Evolutionary conservation across 345 rosid genomes (phyloP).

Genomic region (Arabidopsis thaliana): DNA sequence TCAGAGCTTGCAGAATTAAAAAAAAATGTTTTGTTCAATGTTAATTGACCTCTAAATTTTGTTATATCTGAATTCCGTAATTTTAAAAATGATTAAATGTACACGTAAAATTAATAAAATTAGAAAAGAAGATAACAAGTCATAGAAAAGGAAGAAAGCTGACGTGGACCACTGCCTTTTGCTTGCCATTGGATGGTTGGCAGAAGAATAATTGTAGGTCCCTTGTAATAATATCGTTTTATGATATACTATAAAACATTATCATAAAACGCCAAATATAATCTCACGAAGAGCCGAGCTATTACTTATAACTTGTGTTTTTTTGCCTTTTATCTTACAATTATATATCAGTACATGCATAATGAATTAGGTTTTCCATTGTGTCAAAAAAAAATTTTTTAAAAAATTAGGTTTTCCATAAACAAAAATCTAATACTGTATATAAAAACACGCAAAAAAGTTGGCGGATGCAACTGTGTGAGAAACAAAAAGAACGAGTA

Average conservation of each 20-base stretch:
- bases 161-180: slow-evolving; percentile 39
- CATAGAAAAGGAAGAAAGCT: slow-evolving; percentile 14
- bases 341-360: no score
- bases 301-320: background rate
- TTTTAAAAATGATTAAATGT: background rate
- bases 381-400: no score
- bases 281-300: slow-evolving; percentile 6
- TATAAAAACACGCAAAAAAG: no score
- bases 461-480: no score
- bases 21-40: background rate
- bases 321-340: background rate
- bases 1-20: background rate
- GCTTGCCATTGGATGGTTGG: slow-evolving; percentile 42
- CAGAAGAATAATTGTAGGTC: slow-evolving; percentile 28
- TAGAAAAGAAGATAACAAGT: background rate
- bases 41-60: background rate
- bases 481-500: no score
- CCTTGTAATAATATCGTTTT: slow-evolving; percentile 1
- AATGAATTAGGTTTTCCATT: background rate
- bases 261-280: slow-evolving; percentile 31
- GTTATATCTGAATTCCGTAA: background rate
- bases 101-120: background rate
- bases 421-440: no score
- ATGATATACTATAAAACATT: background rate
- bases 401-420: no score